These are phyloP conservation scores for Boletus vinaceobasis DNA, from an alignment of 768 basidiomycete genomes.

Conservation along the genomic window DNA sequence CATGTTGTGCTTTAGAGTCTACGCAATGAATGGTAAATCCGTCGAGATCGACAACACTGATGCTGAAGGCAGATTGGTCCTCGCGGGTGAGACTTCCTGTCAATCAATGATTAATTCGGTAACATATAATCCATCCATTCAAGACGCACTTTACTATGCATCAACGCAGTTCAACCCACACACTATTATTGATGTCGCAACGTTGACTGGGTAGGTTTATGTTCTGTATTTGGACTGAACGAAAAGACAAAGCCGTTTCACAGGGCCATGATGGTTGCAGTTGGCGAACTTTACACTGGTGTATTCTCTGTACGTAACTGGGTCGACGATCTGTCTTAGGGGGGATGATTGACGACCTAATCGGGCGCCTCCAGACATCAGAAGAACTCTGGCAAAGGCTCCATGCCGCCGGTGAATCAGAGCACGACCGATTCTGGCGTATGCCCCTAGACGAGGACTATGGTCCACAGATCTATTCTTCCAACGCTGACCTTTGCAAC, in stretches of 20 bases:
- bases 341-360: not conserved
- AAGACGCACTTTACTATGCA: slow-evolving; percentile 83
- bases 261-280: slow-evolving; percentile 68
- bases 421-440: slow-evolving; percentile 86
- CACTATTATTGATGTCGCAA: slow-evolving; percentile 84
- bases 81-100: slow-evolving; percentile 49
- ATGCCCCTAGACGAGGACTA: slow-evolving; percentile 86
- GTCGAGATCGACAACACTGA: slow-evolving; percentile 88
- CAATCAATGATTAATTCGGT: not conserved
- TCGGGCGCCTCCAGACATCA: slow-evolving; percentile 47
- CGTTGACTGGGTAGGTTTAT: slow-evolving; percentile 65
- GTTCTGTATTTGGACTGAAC: not conserved
- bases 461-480: slow-evolving; percentile 68
- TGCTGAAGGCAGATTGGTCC: slow-evolving; percentile 74
- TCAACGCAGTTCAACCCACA: slow-evolving; percentile 75
- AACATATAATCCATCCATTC: not conserved
- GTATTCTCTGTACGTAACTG: slow-evolving; percentile 62
- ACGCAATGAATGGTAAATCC: slow-evolving; percentile 86
- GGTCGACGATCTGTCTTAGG: not conserved
- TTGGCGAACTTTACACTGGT: slow-evolving; percentile 75
- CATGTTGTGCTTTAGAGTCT: slow-evolving; percentile 44
- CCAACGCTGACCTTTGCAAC: slow-evolving; percentile 82
- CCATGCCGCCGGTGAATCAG: slow-evolving; percentile 62
- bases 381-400: slow-evolving; percentile 73
- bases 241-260: not conserved